Evolutionary conservation across 1,284 basidiomycete genomes (phyloP), one percentile per base, ranked within the genome.

Genomic region (Microbotryum lychnidis-dioicae): DNA sequence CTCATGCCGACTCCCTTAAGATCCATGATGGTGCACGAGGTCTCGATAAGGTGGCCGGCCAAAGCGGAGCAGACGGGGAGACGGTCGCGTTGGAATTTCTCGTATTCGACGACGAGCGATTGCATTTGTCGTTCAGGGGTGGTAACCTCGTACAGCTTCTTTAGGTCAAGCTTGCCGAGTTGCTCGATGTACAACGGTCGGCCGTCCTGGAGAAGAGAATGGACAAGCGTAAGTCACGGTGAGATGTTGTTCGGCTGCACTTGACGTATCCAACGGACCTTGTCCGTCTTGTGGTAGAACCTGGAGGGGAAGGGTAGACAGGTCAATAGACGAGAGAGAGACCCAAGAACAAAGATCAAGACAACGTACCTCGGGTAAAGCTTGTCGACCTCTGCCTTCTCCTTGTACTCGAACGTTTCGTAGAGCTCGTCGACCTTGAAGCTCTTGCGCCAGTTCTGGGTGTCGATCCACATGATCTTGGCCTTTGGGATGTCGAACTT

Each of bases 11-110:
- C 91, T 73, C 83, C 83, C 63, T 85, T 77, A 64, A 98, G 83
- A 76, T 98, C 94, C 77, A 98, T 84, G 80, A 98, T 94, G 62
- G 94, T 97, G 83, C 93, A 97, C 61, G 85, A 90, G n/a, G 93
- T 97, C 79, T 97, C 93, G 75, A 98, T 86, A 61, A 90, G 85
- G 76, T 93, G 85, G 3, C 91, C 91, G 57, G 79, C 76, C 8
- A 82, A 80, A 46, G 77, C 77, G 57, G 86, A 81, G 78, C 89
- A 93, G 6, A 91, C 89, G 46, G 92, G 90, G 44, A 97, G 81
- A 50, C 91, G 87, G 59, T 85, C 80, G 42, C 76, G 77, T 68
- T 91, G 79, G 80, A 88, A 93, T 73, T 86, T 87, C 77, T 98
- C 94, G 82, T 98, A 98, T 77, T 97, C 93, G 74, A 81, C 81